These are phyloP conservation scores for Penicillium sp. DNA, from an alignment of 2,329 filamentous ascomycete genomes.

Conservation along the genomic window DNA sequence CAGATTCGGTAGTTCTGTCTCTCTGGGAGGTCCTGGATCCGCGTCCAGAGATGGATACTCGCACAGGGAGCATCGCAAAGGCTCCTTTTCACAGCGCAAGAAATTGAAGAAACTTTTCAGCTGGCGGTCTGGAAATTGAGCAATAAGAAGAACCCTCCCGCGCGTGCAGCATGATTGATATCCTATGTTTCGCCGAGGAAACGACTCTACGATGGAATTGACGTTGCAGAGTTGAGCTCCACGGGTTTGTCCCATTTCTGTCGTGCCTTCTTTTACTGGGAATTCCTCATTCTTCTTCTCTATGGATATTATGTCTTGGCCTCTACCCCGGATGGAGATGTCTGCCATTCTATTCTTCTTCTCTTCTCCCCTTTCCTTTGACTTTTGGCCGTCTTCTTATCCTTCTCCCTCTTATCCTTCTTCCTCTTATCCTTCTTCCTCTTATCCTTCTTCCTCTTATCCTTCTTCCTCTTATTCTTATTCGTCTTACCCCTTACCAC, in stretches of 20 bases:
- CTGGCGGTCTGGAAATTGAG: constrained; percentile 17
- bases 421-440: neutral
- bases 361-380: neutral
- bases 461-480: constrained; percentile 3
- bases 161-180: too few relatives aligned
- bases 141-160: too few relatives aligned
- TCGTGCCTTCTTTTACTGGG: too few relatives aligned
- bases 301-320: constrained; percentile 5
- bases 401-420: constrained; percentile 1
- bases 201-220: too few relatives aligned
- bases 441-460: constrained; percentile 1
- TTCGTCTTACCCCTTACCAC: neutral
- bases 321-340: too few relatives aligned
- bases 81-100: constrained; percentile 10
- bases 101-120: constrained; percentile 20
- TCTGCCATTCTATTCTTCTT: too few relatives aligned
- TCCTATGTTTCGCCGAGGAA: too few relatives aligned
- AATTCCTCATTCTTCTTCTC: too few relatives aligned
- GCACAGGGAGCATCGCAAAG: constrained; percentile 9
- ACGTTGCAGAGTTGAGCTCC: too few relatives aligned
- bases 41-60: constrained; percentile 2
- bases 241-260: too few relatives aligned
- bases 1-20: constrained; percentile 12
- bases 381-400: neutral
- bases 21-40: constrained; percentile 4